These are phyloP conservation scores for Russula lepida DNA, from an alignment of 768 basidiomycete genomes.

Conservation along the genomic window DNA sequence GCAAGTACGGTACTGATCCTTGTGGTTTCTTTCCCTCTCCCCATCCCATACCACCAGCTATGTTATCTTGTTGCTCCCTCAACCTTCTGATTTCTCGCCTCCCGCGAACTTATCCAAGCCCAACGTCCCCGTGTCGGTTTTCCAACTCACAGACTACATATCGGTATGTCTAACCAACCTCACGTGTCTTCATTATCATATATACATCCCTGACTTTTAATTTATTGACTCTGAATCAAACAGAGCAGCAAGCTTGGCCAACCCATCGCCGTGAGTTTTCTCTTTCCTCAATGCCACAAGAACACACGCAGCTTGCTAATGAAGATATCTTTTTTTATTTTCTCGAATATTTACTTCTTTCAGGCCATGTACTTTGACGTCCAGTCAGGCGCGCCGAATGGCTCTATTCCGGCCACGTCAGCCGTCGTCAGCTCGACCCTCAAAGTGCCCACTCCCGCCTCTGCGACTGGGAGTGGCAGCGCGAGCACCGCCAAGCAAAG, in stretches of 20 bases:
- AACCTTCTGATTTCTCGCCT: constrained; percentile 53
- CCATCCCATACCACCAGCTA: constrained; percentile 38
- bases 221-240: background rate
- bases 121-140: constrained; percentile 43
- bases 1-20: background rate
- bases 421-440: constrained; percentile 59
- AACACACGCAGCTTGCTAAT: background rate
- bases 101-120: constrained; percentile 47
- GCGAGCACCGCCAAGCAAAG: background rate
- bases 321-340: background rate
- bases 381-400: constrained; percentile 54
- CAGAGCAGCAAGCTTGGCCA: constrained; percentile 46
- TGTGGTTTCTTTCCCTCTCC: no score
- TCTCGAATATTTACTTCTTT: background rate
- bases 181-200: background rate
- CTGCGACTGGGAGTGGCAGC: background rate
- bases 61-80: constrained; percentile 54
- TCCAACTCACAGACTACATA: constrained; percentile 52
- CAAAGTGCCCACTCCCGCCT: constrained; percentile 15
- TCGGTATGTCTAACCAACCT: constrained; percentile 30
- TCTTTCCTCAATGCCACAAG: background rate
- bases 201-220: background rate
- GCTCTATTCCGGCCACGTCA: constrained; percentile 48
- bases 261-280: constrained; percentile 51
- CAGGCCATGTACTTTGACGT: constrained; percentile 69